Evolutionary conservation across 2,329 filamentous ascomycete species (phyloP).

Genomic region (Aspergillus arachidicola): DNA sequence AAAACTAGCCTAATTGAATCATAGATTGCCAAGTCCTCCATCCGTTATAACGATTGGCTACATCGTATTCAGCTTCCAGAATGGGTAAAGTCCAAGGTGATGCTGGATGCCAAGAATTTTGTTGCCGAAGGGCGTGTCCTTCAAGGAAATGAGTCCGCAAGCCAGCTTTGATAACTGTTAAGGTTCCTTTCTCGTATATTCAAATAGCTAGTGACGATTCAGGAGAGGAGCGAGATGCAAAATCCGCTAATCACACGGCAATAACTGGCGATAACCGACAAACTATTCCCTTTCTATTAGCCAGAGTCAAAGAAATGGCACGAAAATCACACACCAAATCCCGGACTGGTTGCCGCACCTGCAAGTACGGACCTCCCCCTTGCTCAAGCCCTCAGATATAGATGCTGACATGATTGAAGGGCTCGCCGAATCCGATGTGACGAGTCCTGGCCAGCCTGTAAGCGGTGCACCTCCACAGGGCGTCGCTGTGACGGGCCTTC

Average conservation of each 20-base stretch:
- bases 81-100: neutral
- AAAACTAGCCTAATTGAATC: neutral
- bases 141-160: neutral
- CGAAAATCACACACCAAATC: conserved; percentile 1
- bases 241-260: neutral
- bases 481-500: conserved; percentile 7
- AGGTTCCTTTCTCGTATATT: neutral
- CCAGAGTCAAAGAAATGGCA: neutral
- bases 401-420: neutral
- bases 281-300: neutral
- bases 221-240: neutral
- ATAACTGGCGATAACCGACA: neutral
- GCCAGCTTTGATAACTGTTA: neutral
- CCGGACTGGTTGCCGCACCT: conserved; percentile 9
- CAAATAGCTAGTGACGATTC: neutral
- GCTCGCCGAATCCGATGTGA: conserved; percentile 10
- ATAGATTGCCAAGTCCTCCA: neutral
- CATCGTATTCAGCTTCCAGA: neutral
- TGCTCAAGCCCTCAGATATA: neutral
- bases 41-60: neutral
- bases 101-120: neutral
- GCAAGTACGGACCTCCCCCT: conserved; percentile 2
- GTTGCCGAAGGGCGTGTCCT: neutral
- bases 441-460: conserved; percentile 3
- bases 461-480: conserved; percentile 3